Base-by-base conservation (phyloP, 2,329 filamentous ascomycete genomes). In the Rosellinia necatrix region DNA sequence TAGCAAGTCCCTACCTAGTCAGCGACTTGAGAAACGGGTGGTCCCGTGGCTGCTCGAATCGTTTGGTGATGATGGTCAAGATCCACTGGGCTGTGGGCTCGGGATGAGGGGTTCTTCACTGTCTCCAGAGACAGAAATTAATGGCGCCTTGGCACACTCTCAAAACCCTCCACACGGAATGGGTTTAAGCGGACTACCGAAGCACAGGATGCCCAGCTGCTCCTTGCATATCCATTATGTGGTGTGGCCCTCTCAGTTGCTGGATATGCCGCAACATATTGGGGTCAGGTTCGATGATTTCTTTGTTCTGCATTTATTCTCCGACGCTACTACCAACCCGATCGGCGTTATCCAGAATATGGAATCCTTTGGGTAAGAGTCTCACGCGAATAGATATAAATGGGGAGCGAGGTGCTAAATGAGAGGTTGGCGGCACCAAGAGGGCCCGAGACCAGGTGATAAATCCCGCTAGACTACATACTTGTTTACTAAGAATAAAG, bases 91-190 rank as follows among this genome's bases (percentile, higher is more conserved):
- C 6, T 24, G 38, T 37, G 19, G 44, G 19, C 34, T 58, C 27
- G 21, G 24, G 27, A 13, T 30, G 44, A 43, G 37, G 43, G 29
- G 10, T 41, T 46, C 7, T 37, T 25, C 21, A 19, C 25, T n/a
- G 37, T 44, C 35, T 49, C 54, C 49, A 52, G 38, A 57, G n/a
- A 58, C 21, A 50, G 35, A 17, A 41, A 34, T 27, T 44, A n/a
- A 54, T 47, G 30, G 38, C 29, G 43, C 25, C 56, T 56, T 59
- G 52, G 52, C 52, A 37, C 52, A 37, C 22, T 43, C 25, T 29
- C 9, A 29, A 44, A 32, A 22, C 35, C 42, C 54, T 53, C 38
- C 7, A 40, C 17, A 46, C 25, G 19, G 25, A 42, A 22, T 42
- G 29, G 25, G 34, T 35, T 35, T 35, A 34, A 49, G 43, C 35